These are phyloP conservation scores for Scutellaria minor DNA, from an alignment of 257 asterid species.

Conservation along the genomic window DNA sequence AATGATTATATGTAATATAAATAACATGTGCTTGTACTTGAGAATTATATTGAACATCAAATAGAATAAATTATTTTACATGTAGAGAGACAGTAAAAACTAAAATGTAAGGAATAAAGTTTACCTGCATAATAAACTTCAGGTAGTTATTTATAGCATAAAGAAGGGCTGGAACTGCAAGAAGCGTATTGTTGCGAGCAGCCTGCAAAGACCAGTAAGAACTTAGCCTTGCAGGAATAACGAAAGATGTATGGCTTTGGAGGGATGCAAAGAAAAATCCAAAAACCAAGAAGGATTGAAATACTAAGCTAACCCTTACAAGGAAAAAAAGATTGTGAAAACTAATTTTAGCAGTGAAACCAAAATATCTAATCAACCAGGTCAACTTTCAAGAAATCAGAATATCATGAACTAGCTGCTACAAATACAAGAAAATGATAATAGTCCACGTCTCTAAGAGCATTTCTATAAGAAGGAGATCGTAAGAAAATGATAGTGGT, in stretches of 20 bases:
- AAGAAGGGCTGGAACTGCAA: conserved; percentile 91
- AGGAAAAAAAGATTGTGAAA: no score
- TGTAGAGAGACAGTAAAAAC: background rate
- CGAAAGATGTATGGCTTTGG: background rate
- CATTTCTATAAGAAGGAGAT: no score
- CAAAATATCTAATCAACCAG: no score
- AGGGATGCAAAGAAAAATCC: background rate
- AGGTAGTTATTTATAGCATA: conserved; percentile 92
- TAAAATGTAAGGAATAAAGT: conserved; percentile 10
- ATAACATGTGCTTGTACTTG: background rate
- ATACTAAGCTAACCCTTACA: no score
- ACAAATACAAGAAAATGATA: no score
- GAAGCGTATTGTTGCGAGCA: conserved; percentile 81
- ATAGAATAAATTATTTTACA: background rate
- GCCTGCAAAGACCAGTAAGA: conserved; percentile 62
- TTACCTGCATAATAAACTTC: conserved; percentile 93
- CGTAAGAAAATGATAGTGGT: no score
- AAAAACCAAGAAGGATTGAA: background rate
- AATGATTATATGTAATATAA: background rate
- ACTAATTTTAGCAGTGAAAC: no score
- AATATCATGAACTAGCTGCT: no score
- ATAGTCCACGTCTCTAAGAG: no score
- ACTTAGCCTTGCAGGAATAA: conserved; percentile 20
- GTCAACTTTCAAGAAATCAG: no score
- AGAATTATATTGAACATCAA: background rate